Evolutionary conservation across 306 rosid species (phyloP), one percentile per base, ranked within the genome.

Genomic region (Castanea mollissima): DNA sequence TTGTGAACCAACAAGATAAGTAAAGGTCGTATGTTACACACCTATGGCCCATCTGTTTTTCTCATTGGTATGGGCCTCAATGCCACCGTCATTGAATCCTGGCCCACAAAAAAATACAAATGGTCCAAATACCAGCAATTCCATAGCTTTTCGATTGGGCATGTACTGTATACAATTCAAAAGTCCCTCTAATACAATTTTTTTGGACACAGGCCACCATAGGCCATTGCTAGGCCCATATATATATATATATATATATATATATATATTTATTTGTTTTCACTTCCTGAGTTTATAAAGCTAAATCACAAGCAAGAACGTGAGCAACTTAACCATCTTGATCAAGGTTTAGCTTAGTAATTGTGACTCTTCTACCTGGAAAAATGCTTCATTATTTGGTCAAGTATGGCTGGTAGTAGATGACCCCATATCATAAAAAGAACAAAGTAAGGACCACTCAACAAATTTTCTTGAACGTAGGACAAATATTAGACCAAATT

Each of bases 381-480:
- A 38, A 44, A 74, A 58, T 3, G 63, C 2, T 25, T 55, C 55
- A 41, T 38, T 55, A 58, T 27, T 65, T 55, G 32, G 25, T 35
- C 41, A 29, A 29, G 65, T 64, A 64, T 10, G 68, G 57, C 65
- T 73, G 75, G 69, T 79, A 35, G 68, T 8, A 1, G 35, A 57
- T 54, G 69, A 68, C n/a, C 60, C 78, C 64, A 58, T 58, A 7
- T 58, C 64, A 11, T 41, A 41, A 41, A 23, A 27, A 20, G 34
- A 44, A 16, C 74, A 64, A 52, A 65, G 9, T 21, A 3, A 38
- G 62, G 83, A 74, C 79, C 83, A 74, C 75, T 11, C 54, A 65
- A 3, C 18, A 73, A 7, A 19, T 27, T 41, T 55, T 55, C 52
- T 80, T 8, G 6, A 55, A 65, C 75, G 41, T 49, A 74, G 70